phyloP scores from a whole-genome alignment of 2,329 filamentous ascomycete species.

The Fusarium avenaceum region DNA sequence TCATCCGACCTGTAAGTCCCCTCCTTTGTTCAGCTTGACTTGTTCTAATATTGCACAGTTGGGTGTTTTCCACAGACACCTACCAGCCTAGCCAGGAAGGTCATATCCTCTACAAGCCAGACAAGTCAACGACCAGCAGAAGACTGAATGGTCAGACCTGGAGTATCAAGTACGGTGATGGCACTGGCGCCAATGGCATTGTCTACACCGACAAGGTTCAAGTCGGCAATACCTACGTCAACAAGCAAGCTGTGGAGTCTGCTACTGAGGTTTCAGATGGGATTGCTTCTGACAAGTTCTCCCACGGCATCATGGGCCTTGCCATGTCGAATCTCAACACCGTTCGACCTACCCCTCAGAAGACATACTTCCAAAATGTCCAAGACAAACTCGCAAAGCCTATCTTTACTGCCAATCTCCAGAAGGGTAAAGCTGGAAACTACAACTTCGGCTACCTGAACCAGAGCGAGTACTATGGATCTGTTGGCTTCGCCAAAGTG shows the following conservation, averaged over 20 bases:
- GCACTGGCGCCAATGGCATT: conserved; percentile 71
- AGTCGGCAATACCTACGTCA: conserved; percentile 71
- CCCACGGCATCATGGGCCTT: conserved; percentile 56
- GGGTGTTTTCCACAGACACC: conserved; percentile 75
- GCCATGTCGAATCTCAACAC: conserved; percentile 53
- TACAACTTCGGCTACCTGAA: conserved; percentile 67
- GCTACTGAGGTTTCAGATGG: conserved; percentile 68
- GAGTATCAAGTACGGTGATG: conserved; percentile 75
- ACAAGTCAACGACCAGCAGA: conserved; percentile 58
- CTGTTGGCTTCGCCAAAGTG: conserved; percentile 68
- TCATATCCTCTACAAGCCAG: conserved; percentile 70
- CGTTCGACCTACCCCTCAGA: conserved; percentile 50
- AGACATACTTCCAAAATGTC: conserved; percentile 56
- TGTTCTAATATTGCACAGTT: conserved; percentile 60
- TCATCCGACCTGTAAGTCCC: conserved; percentile 62
- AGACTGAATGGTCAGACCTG: conserved; percentile 62
- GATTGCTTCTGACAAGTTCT: conserved; percentile 54
- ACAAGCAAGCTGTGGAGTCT: conserved; percentile 74
- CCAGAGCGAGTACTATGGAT: conserved; percentile 67
- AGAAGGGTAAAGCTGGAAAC: conserved; percentile 52
- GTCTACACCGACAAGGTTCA: conserved; percentile 76
- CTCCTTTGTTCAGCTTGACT: accelerated
- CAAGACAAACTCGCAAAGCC: conserved; percentile 47
- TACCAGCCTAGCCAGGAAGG: conserved; percentile 60
- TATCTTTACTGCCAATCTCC: conserved; percentile 56